Conservation (phyloP, 257 asterid genomes). For the Penstemon barbatus region DNA sequence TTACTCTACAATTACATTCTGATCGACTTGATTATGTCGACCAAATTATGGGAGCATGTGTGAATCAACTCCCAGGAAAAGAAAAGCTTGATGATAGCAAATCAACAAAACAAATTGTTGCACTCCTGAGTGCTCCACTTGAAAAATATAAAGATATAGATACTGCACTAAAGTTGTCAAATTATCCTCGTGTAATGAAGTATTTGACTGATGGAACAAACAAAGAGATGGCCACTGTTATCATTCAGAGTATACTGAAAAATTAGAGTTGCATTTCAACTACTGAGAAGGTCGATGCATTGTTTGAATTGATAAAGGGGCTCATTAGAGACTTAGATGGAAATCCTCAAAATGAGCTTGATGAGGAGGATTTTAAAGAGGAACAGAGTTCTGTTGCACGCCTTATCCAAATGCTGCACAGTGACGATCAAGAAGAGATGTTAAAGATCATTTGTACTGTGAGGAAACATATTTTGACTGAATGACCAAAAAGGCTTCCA, state of each 20-base stretch:
- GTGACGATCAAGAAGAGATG: conserved; percentile 91
- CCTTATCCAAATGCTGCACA: conserved; percentile 85
- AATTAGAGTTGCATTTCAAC: conserved; percentile 73
- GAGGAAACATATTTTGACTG: conserved; percentile 84
- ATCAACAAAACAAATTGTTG: conserved; percentile 89
- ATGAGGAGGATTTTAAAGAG: conserved; percentile 91
- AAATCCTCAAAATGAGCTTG: conserved; percentile 74
- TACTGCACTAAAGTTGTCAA: conserved; percentile 83
- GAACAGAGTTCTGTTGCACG: conserved; percentile 92
- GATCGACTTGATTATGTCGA: conserved; percentile 97
- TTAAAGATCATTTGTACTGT: conserved; percentile 76
- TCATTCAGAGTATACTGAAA: conserved; percentile 81
- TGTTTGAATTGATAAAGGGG: conserved; percentile 88
- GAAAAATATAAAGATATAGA: conserved; percentile 94
- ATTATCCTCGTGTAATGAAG: conserved; percentile 87
- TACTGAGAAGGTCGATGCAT: conserved; percentile 88
- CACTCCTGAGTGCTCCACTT: conserved; percentile 97
- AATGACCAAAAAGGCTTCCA: conserved; percentile 91
- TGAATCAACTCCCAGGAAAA: conserved; percentile 73
- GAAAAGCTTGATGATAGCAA: conserved; percentile 81
- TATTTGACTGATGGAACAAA: conserved; percentile 75
- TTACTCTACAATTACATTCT: conserved; percentile 93
- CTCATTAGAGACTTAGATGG: conserved; percentile 72
- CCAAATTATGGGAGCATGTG: conserved; percentile 96
- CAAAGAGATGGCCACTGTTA: conserved; percentile 93